Conservation (phyloP, 75 land plant species). For the Isoetes taiwanensis region DNA sequence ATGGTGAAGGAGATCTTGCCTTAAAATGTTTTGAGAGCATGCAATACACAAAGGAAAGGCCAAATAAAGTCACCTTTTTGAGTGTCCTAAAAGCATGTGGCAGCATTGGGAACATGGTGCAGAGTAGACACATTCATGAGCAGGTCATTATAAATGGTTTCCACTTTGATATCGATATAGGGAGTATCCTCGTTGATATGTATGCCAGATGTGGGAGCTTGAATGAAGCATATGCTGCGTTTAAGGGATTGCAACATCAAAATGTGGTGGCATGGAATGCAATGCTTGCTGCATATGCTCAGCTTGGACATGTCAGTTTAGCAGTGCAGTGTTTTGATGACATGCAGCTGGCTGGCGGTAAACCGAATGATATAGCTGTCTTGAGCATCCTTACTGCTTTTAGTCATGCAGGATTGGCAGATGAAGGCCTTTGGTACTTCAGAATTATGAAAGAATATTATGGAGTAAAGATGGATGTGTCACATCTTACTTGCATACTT, state of each 20-base stretch:
- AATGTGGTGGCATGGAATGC: constrained; percentile 49
- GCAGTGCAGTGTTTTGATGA: constrained; percentile 23
- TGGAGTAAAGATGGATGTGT: constrained; percentile 16
- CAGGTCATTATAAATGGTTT: constrained; percentile 18
- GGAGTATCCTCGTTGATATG: constrained; percentile 53
- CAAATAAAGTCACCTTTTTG: constrained; percentile 33
- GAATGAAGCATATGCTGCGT: constrained; percentile 21
- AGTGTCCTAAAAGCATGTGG: constrained; percentile 31
- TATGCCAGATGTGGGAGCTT: constrained; percentile 41
- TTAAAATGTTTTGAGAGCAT: neutral
- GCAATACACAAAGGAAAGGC: constrained; percentile 8
- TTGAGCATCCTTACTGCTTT: constrained; percentile 39
- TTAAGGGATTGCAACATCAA: constrained; percentile 19
- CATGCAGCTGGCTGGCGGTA: constrained; percentile 21
- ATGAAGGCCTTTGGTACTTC: constrained; percentile 24
- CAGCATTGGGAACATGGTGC: constrained; percentile 10
- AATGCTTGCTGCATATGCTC: constrained; percentile 44
- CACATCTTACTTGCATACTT: constrained; percentile 26
- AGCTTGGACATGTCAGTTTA: constrained; percentile 31
- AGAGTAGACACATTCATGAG: constrained; percentile 30
- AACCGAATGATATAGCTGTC: constrained; percentile 36
- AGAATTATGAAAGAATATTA: constrained; percentile 3
- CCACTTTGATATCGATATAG: constrained; percentile 27
- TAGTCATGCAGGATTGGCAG: constrained; percentile 36
- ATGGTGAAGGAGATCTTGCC: constrained; percentile 3